Evolutionary conservation across 2,329 filamentous ascomycete species (phyloP).

Genomic region (Hyphodiscus sp.): DNA sequence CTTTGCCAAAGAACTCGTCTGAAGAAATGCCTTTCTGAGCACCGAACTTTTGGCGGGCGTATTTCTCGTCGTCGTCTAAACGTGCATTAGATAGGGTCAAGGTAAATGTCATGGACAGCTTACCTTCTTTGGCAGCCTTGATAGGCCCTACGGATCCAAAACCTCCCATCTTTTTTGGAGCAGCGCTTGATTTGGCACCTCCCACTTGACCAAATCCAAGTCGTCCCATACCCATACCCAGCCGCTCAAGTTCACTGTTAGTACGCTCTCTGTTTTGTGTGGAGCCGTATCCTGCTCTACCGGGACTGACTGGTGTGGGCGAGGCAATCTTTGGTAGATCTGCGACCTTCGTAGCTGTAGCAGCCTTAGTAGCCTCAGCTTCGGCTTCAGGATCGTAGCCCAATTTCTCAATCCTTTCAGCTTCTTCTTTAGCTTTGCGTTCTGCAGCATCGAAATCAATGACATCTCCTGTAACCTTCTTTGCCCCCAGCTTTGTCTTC

Average conservation of each 20-base stretch:
- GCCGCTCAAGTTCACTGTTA: slow-evolving; percentile 74
- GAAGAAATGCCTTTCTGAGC: slow-evolving; percentile 93
- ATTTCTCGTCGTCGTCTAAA: slow-evolving; percentile 71
- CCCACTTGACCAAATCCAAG: slow-evolving; percentile 29
- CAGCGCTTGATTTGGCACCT: slow-evolving; percentile 22
- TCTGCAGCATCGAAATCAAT: slow-evolving; percentile 98
- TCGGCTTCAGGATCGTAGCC: slow-evolving; percentile 94
- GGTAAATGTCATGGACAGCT: slow-evolving; percentile 2
- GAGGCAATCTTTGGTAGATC: slow-evolving; percentile 57
- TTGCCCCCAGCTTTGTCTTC: slow-evolving; percentile 83
- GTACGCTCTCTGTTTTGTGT: slow-evolving; percentile 53
- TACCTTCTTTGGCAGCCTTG: slow-evolving; percentile 65
- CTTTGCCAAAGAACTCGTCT: slow-evolving; percentile 96
- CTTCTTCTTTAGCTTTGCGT: slow-evolving; percentile 95
- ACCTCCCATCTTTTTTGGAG: slow-evolving; percentile 57
- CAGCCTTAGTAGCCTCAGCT: slow-evolving; percentile 41
- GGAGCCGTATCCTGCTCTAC: slow-evolving; percentile 55
- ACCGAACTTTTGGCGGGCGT: slow-evolving; percentile 84
- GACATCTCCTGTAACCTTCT: slow-evolving; percentile 74
- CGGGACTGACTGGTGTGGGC: slow-evolving; percentile 69
- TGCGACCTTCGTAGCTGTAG: slow-evolving; percentile 29
- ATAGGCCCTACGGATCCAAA: slow-evolving; percentile 81
- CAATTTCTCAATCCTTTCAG: slow-evolving; percentile 88
- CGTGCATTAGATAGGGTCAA: slow-evolving; percentile 12
- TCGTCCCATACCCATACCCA: slow-evolving; percentile 57